Evolutionary conservation across 1,284 basidiomycete genomes (phyloP).

Genomic region (Melampsora larici-populina): DNA sequence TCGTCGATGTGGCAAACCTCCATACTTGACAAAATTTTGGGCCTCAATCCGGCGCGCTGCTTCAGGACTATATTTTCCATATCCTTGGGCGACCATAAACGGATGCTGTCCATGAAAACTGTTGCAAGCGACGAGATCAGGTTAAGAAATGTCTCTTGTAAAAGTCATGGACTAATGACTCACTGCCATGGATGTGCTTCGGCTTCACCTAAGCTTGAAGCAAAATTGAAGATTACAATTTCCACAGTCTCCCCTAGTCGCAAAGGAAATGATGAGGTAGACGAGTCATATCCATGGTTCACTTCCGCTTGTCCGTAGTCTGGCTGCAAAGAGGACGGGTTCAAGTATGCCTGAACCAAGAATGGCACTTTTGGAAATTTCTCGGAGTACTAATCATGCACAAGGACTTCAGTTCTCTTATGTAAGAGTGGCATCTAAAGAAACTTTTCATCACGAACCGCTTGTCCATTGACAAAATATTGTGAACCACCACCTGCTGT

Average conservation of each 20-base stretch:
- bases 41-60: background rate
- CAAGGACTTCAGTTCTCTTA: background rate
- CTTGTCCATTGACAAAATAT: background rate
- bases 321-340: background rate
- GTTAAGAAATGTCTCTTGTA: background rate
- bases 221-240: background rate
- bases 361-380: background rate
- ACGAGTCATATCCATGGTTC: background rate
- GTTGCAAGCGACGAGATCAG: background rate
- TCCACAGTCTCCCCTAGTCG: background rate
- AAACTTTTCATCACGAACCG: background rate
- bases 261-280: background rate
- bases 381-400: background rate
- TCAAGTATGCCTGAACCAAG: background rate
- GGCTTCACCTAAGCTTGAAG: background rate
- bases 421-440: no score
- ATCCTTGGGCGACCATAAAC: constrained; percentile 3
- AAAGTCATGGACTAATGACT: background rate
- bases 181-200: constrained; percentile 20
- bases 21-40: background rate
- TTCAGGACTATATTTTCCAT: background rate
- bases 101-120: constrained; percentile 4
- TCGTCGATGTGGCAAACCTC: background rate
- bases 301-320: background rate
- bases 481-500: background rate